Evolutionary conservation across 371 early-diverging fungal genomes (phyloP), one percentile per base, ranked within the genome.

Genomic region (Dinochytrium kinnereticum): DNA sequence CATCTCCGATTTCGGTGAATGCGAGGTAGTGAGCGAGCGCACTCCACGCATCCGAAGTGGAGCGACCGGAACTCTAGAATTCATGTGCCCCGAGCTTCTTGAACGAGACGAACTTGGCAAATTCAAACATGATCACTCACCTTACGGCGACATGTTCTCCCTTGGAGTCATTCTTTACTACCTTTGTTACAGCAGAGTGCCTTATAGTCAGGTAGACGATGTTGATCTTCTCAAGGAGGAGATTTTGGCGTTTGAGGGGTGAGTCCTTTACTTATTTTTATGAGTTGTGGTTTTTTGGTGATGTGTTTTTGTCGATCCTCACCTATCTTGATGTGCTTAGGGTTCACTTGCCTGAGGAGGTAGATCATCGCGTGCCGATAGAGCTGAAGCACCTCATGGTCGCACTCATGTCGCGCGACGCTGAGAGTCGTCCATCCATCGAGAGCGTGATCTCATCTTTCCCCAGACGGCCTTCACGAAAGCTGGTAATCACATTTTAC

Each of bases 1-100:
- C 51, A 91, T 98, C 7, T 93, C 96, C 0, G 98, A 97, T 81
- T 97, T 97, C 88, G 98, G 98, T 65, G 98, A 97, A 76, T 97
- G 98, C 81, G 97, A 96, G 76, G 88, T 92, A 40, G 61, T 84
- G 13, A 89, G 71, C 34, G 78, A 77, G 17, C 59, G 1, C 39
- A 51, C 40, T 19, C 57, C 28, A 1, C 68, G 61, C 44, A 78
- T 73, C 38, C 88, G 97, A 24, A 96, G 96, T 0, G 98, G 98
- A 0, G 95, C 95, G 0, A 97, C 98, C 0, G 98, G 97, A 1
- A 97, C 98, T 0, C 80, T 97, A 24, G 98, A 98, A 66, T 98
- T 96, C 73, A 92, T 94, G 92, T 95, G 97, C 7, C 98, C 98
- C 0, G 96, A 94, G 36, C 72, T 74, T 31, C 61, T 67, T 51